Conservation (phyloP, 495 filamentous ascomycete species). For the Aspergillus funiculosus region DNA sequence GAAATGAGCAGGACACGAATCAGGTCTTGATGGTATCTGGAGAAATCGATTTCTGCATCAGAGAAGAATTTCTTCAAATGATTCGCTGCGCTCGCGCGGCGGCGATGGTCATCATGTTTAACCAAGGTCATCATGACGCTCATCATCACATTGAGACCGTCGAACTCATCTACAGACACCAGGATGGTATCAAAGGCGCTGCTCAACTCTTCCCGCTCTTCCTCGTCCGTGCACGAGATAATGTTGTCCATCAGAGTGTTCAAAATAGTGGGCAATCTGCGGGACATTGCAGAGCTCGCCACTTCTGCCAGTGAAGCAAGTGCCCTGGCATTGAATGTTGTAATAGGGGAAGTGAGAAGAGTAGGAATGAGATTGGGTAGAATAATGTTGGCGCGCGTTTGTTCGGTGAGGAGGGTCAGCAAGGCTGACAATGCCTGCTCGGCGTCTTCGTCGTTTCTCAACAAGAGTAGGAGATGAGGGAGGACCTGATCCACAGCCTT, state of each 20-base stretch:
- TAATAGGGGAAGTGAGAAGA: conserved; percentile 81
- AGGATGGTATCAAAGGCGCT: conserved; percentile 80
- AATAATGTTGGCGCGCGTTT: conserved; percentile 91
- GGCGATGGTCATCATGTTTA: conserved; percentile 88
- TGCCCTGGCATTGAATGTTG: conserved; percentile 88
- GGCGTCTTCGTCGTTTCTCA: conserved; percentile 78
- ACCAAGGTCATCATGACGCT: conserved; percentile 78
- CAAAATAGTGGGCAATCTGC: conserved; percentile 79
- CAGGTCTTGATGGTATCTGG: conserved; percentile 88
- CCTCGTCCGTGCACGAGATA: conserved; percentile 67
- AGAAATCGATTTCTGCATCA: conserved; percentile 76
- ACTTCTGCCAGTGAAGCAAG: conserved; percentile 89
- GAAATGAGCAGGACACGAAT: conserved; percentile 83
- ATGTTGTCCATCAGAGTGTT: conserved; percentile 92
- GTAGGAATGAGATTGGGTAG: conserved; percentile 93
- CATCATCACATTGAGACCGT: conserved; percentile 92
- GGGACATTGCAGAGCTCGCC: conserved; percentile 80
- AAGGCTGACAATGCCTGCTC: conserved; percentile 89
- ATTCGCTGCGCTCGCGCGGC: conserved; percentile 66
- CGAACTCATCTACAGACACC: conserved; percentile 88
- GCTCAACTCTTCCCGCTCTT: conserved; percentile 67
- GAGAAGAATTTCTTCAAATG: conserved; percentile 89
- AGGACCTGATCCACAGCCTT: conserved; percentile 89
- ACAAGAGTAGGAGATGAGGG: conserved; percentile 80
- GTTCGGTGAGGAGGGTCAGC: conserved; percentile 86